Base-by-base conservation (phyloP, 495 filamentous ascomycete genomes). In the Penicillium dipodomyicola region DNA sequence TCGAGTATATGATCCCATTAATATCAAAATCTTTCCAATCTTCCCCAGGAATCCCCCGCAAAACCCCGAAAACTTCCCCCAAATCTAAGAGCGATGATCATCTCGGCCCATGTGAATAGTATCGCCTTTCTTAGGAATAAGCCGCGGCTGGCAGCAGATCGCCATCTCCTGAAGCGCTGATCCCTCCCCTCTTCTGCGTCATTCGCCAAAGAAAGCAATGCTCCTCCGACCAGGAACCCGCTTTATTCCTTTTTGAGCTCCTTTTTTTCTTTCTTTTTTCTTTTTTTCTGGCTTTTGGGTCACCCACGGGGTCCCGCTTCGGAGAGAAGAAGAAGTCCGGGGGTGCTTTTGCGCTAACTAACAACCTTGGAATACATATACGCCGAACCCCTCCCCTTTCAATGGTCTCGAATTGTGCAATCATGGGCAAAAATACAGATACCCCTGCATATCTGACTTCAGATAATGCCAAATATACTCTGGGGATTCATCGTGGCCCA, bases 401-500 rank as follows among this genome's bases (percentile, higher is more conserved):
- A 30, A 35, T 29, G 33, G 9, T 53, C 41, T 19, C 2, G 7
- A 49, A 22, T 49, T 42, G 11, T 33, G 54, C 49, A 46, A 68
- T 42, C 48, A 68, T 68, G 66, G 65, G 58, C 53, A 57, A 61
- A 57, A 60, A 51, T 37, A 54, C 55, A 37, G 67, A 61, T 55
- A 67, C 67, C 40, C 61, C 64, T 5, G 57, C 69, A 22, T 65
- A 66, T 56, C 54, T 68, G 54, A 65, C 43, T 52, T 63, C 67
- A 59, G 54, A 67, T 32, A 60, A 64, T 45, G 68, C 71, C 56
- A 74, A 67, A 51, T 72, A 70, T 50, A 68, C 67, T 7, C 56
- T 76, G 25, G 73, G 73, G 41, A 45, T 63, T 35, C 63, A 72
- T 63, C 71, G 73, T 20, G 73, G 73, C n/a, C 71, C 73, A 14